These are phyloP conservation scores for Crucihimalaya himalaica DNA, from an alignment of 345 rosid species.

Conservation along the genomic window DNA sequence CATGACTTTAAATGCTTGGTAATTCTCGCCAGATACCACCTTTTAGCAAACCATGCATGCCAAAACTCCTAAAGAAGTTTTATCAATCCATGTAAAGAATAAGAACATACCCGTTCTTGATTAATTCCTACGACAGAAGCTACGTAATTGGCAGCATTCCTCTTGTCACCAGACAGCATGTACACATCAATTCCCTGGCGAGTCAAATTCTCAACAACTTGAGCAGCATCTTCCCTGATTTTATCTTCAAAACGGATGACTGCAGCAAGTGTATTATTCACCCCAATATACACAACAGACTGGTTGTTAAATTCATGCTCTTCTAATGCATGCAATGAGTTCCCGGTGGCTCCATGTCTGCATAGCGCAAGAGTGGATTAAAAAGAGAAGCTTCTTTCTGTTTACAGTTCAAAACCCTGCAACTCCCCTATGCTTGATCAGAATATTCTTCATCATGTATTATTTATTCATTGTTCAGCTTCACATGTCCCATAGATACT, in stretches of 20 bases:
- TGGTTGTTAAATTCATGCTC: slow-evolving; percentile 58
- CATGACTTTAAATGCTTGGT: slow-evolving; percentile 2
- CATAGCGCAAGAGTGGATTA: slow-evolving; percentile 10
- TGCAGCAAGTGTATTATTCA: slow-evolving; percentile 75
- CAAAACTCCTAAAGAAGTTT: neutral
- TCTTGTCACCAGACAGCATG: slow-evolving; percentile 97
- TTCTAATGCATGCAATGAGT: slow-evolving; percentile 49
- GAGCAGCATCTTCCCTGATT: slow-evolving; percentile 86
- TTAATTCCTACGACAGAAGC: slow-evolving; percentile 90
- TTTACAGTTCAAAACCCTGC: neutral
- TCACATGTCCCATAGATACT: neutral
- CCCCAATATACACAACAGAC: slow-evolving; percentile 83
- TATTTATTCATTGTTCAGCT: neutral
- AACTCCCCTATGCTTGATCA: slow-evolving; percentile 9
- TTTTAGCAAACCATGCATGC: neutral
- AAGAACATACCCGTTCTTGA: slow-evolving; percentile 61
- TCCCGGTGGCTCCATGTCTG: slow-evolving; percentile 76
- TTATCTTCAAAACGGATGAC: slow-evolving; percentile 82
- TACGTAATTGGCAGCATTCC: slow-evolving; percentile 75
- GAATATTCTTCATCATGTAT: slow-evolving; percentile 5
- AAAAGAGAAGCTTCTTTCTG: neutral
- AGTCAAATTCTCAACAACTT: slow-evolving; percentile 67
- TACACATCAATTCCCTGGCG: slow-evolving; percentile 71
- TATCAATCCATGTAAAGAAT: neutral
- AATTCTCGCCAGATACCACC: neutral